Percentiles rank a stretch among this genome's conserved stretches.
These are phyloP conservation scores for Yamadazyma epiphylla DNA, from an alignment of 1,139 yeast genomes.

Conservation along the genomic window DNA sequence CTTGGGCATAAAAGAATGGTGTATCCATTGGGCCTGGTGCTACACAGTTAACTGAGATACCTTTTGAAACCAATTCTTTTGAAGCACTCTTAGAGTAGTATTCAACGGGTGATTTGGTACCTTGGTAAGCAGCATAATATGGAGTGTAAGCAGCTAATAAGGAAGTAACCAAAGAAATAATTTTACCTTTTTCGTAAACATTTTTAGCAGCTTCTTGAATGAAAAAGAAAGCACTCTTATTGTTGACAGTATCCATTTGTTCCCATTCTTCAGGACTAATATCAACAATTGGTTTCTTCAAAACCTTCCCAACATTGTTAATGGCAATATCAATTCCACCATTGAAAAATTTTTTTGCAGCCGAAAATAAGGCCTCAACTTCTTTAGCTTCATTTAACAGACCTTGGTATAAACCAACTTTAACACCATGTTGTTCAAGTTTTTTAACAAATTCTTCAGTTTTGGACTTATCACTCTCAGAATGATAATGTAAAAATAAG, in stretches of 20 bases:
- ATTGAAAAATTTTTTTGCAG: slow-evolving; percentile 46
- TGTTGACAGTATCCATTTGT: slow-evolving; percentile 48
- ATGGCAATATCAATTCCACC: slow-evolving; percentile 57
- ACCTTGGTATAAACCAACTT: slow-evolving; percentile 45
- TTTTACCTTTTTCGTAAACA: slow-evolving; percentile 50
- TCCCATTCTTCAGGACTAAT: slow-evolving; percentile 53
- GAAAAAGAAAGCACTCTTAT: slow-evolving; percentile 60
- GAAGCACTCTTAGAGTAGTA: slow-evolving; percentile 54
- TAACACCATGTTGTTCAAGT: slow-evolving; percentile 29
- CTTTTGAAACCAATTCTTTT: slow-evolving; percentile 47
- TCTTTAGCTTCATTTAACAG: slow-evolving; percentile 42
- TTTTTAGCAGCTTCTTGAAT: slow-evolving; percentile 52
- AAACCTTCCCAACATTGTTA: slow-evolving; percentile 63
- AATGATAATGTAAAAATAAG: slow-evolving; percentile 55
- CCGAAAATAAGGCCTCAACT: slow-evolving; percentile 40
- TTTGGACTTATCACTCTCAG: slow-evolving; percentile 27
- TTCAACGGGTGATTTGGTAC: slow-evolving; percentile 61
- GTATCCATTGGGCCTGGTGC: slow-evolving; percentile 78
- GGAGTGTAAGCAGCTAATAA: slow-evolving; percentile 64
- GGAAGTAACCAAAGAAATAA: slow-evolving; percentile 58
- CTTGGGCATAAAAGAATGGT: slow-evolving; percentile 63
- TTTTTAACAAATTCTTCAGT: slow-evolving; percentile 41
- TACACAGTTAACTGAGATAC: slow-evolving; percentile 53
- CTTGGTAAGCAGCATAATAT: slow-evolving; percentile 54
- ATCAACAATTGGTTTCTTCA: slow-evolving; percentile 56